These are phyloP conservation scores for Harrya chromipes DNA, from an alignment of 768 basidiomycete genomes.

Conservation along the genomic window DNA sequence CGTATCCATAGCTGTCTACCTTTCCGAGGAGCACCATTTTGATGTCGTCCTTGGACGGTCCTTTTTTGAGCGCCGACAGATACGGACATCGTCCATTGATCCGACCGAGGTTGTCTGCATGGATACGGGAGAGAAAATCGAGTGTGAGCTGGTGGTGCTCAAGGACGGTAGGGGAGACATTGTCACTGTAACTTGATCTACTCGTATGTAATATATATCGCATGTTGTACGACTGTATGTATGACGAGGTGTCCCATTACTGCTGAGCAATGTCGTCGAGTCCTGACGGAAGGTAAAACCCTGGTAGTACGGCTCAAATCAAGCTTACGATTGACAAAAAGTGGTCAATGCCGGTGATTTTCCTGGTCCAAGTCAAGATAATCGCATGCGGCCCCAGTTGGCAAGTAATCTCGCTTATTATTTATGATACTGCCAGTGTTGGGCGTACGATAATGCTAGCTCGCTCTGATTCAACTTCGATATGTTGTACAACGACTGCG, in stretches of 20 bases:
- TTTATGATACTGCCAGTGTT: too few species aligned
- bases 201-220: not conserved
- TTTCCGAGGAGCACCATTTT: conserved; percentile 94
- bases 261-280: too few species aligned
- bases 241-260: too few species aligned
- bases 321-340: too few species aligned
- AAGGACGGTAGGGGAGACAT: conserved; percentile 90
- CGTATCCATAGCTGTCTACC: conserved; percentile 63
- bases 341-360: too few species aligned
- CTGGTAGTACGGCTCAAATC: too few species aligned
- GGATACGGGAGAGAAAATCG: conserved; percentile 89
- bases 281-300: too few species aligned
- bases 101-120: conserved; percentile 88
- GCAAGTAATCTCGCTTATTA: too few species aligned
- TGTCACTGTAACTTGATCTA: conserved; percentile 68
- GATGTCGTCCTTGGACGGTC: conserved; percentile 90
- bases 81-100: conserved; percentile 79
- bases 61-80: conserved; percentile 78
- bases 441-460: too few species aligned
- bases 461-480: not conserved
- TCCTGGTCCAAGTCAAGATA: too few species aligned
- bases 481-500: not conserved
- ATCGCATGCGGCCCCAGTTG: too few species aligned
- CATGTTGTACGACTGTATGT: not conserved
- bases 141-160: conserved; percentile 88